Percentiles rank a stretch among this genome's conserved stretches.
Conservation (phyloP, 1,284 basidiomycete genomes). For the Rhodotorula sp. region DNA sequence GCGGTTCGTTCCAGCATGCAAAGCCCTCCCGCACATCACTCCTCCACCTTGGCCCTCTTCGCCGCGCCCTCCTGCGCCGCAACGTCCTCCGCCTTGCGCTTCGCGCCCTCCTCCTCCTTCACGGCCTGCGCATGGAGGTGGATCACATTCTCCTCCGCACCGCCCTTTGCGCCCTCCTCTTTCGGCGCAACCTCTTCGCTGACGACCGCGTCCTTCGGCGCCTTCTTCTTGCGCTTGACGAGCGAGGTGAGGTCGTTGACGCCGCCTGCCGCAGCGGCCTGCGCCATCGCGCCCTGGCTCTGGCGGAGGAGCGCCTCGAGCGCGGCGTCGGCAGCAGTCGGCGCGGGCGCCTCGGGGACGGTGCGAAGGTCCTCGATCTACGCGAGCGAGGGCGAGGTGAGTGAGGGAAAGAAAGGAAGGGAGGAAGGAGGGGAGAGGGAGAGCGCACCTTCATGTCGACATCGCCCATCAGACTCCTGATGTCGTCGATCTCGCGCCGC, state of each 20-base stretch:
- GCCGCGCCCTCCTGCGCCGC: not conserved
- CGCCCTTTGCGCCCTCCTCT: not conserved
- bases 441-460: conserved; percentile 43
- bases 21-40: not conserved
- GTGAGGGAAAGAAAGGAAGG: not conserved
- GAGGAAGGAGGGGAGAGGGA: not conserved
- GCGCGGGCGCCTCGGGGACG: conserved; percentile 37
- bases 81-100: conserved; percentile 12
- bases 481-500: conserved; percentile 41
- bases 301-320: conserved; percentile 40
- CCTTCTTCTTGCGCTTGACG: conserved; percentile 47
- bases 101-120: not conserved
- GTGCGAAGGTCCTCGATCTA: conserved; percentile 47
- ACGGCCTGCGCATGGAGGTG: not conserved
- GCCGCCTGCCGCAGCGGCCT: conserved; percentile 7
- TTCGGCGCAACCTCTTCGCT: not conserved
- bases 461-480: conserved; percentile 40
- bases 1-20: too few species aligned
- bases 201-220: not conserved
- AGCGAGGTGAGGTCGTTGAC: conserved; percentile 45
- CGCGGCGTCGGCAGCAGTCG: conserved; percentile 29
- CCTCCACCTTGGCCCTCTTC: not conserved
- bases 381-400: too few species aligned
- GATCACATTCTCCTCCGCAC: conserved; percentile 6
- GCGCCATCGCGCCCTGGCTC: conserved; percentile 17